Conservation (phyloP, 2,329 filamentous ascomycete species). For the Fusarium sp. region DNA sequence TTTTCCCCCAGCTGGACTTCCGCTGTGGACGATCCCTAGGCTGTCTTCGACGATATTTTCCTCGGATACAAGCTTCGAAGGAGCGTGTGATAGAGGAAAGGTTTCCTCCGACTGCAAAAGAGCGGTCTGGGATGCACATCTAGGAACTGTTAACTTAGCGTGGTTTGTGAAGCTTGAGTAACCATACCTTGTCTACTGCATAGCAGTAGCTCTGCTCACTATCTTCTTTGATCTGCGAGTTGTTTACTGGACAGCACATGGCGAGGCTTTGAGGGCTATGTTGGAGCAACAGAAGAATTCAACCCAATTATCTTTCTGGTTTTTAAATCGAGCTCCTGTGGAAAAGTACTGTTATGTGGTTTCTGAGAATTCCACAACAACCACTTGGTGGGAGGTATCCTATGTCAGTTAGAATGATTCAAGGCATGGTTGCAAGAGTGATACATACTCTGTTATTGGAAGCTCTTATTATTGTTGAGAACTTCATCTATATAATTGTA, state of each 20-base stretch:
- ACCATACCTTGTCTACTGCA: constrained; percentile 20
- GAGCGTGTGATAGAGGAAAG: neutral
- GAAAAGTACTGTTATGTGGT: constrained; percentile 5
- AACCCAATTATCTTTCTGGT: neutral
- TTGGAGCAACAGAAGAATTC: constrained; percentile 8
- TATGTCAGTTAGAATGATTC: constrained; percentile 3
- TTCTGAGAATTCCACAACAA: constrained; percentile 7
- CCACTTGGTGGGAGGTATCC: neutral
- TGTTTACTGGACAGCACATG: constrained; percentile 7
- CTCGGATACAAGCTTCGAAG: neutral
- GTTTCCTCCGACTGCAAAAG: constrained; percentile 1
- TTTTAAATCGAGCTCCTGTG: neutral
- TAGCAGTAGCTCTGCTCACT: constrained; percentile 14
- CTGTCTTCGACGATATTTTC: constrained; percentile 15
- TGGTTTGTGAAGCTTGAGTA: neutral
- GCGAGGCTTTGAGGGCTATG: constrained; percentile 1
- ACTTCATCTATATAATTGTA: neutral
- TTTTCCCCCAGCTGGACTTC: constrained; percentile 9
- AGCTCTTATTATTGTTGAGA: neutral
- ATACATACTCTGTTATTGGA: neutral
- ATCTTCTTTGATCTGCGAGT: neutral
- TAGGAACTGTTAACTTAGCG: constrained; percentile 5
- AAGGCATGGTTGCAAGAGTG: neutral
- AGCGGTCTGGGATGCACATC: neutral
- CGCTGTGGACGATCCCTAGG: constrained; percentile 6